These are phyloP conservation scores for Eucalyptus guilfoylei DNA, from an alignment of 345 rosid species.

Conservation along the genomic window DNA sequence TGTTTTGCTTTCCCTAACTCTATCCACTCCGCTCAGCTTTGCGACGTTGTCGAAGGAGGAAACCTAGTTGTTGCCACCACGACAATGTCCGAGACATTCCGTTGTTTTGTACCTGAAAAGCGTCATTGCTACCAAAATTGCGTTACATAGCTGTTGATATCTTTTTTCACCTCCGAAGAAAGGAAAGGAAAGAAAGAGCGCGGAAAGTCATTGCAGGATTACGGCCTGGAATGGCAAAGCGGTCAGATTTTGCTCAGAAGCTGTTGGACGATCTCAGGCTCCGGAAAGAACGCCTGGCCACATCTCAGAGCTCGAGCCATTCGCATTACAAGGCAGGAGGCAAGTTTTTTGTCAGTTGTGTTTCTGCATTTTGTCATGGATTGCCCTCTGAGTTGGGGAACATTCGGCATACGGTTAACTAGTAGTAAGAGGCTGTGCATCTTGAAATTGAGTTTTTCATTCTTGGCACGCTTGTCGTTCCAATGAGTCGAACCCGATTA, in stretches of 20 bases:
- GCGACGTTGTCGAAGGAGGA: background rate
- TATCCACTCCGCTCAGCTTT: background rate
- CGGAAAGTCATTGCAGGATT: background rate
- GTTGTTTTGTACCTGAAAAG: background rate
- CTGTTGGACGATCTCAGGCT: constrained; percentile 78
- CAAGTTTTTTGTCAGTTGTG: background rate
- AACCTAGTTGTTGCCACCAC: background rate
- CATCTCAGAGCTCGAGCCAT: constrained; percentile 31
- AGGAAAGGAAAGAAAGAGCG: background rate
- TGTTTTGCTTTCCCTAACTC: background rate
- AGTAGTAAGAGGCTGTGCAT: background rate
- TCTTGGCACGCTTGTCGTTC: background rate
- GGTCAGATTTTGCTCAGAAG: constrained; percentile 90
- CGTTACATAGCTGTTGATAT: background rate
- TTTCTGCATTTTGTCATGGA: background rate
- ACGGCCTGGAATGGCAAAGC: constrained; percentile 48
- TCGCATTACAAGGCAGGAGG: constrained; percentile 26
- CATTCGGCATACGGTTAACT: background rate
- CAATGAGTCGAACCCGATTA: background rate
- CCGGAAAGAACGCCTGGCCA: constrained; percentile 63
- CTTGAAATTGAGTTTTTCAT: background rate
- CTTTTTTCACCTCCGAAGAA: background rate
- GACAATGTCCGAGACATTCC: background rate
- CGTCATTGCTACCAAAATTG: background rate
- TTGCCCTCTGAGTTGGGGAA: background rate